Percentiles rank a stretch among this genome's conserved stretches.
These are phyloP conservation scores for Penicillium corylophilum DNA, from an alignment of 2,329 filamentous ascomycete genomes.

Conservation along the genomic window DNA sequence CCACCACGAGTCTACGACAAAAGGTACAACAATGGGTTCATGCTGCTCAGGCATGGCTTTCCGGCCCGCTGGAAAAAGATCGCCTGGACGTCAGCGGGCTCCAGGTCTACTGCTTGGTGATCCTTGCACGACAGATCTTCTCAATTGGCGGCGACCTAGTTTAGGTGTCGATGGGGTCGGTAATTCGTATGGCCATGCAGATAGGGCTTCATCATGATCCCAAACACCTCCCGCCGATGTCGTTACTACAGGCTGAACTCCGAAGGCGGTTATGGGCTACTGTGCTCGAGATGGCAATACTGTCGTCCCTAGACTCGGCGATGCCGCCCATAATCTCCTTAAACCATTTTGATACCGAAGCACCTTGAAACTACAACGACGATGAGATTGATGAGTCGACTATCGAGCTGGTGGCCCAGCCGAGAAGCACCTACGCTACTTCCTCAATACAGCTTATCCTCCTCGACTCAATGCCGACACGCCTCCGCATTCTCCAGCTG, in stretches of 20 bases:
- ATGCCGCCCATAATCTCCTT: neutral
- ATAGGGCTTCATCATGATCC: constrained; percentile 37
- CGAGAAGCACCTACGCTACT: no score
- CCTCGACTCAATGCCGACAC: no score
- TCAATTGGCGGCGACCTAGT: constrained; percentile 33
- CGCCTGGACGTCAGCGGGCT: constrained; percentile 25
- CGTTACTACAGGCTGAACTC: constrained; percentile 5
- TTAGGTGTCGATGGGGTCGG: constrained; percentile 34
- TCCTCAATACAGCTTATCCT: no score
- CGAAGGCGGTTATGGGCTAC: neutral
- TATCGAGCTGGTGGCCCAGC: no score
- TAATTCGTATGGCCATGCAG: constrained; percentile 31
- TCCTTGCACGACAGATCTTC: constrained; percentile 29
- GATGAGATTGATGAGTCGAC: no score
- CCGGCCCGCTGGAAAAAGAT: constrained; percentile 29
- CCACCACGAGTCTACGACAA: neutral
- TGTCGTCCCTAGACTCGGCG: neutral
- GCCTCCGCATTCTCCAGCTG: no score
- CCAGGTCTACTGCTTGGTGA: constrained; percentile 29
- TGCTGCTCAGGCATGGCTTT: constrained; percentile 29
- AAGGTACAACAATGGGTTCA: neutral
- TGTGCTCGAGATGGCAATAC: neutral
- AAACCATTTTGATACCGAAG: no score
- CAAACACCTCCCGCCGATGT: constrained; percentile 18
- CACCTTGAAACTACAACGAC: no score